These are phyloP conservation scores for Eimeria necatrix DNA, from an alignment of 169 alveolate species.

Conservation along the genomic window DNA sequence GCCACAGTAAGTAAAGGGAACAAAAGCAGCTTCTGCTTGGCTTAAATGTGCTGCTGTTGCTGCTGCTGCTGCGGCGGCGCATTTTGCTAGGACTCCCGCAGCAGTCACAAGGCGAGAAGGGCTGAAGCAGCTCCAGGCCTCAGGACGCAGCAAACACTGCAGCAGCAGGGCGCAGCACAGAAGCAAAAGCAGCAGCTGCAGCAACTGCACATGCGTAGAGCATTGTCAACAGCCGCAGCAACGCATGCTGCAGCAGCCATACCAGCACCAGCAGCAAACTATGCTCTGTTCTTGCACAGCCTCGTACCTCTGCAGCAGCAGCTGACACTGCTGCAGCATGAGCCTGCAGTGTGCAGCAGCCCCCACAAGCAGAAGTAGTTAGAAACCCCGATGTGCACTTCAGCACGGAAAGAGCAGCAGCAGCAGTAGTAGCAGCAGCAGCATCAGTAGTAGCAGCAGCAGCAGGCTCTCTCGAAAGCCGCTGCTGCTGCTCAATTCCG, in stretches of 20 bases:
- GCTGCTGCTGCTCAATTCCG: constrained; percentile 34
- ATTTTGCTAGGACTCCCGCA: constrained; percentile 24
- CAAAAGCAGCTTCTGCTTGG: neutral
- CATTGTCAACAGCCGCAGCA: neutral
- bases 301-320: constrained; percentile 55
- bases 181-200: constrained; percentile 16
- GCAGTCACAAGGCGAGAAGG: constrained; percentile 33
- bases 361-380: neutral
- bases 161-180: constrained; percentile 47
- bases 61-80: constrained; percentile 30
- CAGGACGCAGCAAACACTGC: neutral
- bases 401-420: neutral
- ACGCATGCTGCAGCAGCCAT: neutral
- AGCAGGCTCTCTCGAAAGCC: neutral
- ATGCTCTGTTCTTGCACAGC: neutral
- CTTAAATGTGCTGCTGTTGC: neutral
- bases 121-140: neutral
- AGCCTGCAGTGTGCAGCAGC: neutral
- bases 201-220: neutral
- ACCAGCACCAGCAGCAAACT: constrained; percentile 33
- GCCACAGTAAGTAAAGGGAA: neutral
- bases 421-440: constrained; percentile 3
- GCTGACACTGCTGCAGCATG: constrained; percentile 23
- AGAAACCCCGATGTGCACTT: constrained; percentile 1
- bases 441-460: neutral